Evolutionary conservation across 2,329 filamentous ascomycete genomes (phyloP).

Genomic region (Cordyceps cateniannulata): DNA sequence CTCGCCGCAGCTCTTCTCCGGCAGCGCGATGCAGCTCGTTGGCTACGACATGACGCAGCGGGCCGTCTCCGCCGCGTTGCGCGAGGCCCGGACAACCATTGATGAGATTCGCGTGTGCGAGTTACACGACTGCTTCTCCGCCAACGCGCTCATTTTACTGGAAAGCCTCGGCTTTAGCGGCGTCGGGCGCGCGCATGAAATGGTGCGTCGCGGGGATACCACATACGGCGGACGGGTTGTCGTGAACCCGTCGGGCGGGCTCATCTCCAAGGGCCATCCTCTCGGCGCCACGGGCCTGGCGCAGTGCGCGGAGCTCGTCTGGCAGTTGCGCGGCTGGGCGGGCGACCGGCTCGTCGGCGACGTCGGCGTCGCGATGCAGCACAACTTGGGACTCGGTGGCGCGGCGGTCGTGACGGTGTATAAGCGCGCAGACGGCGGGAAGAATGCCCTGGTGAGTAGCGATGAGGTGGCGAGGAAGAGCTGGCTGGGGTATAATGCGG

Average conservation of each 20-base stretch:
- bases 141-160: conserved; percentile 22
- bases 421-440: conserved; percentile 18
- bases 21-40: conserved; percentile 22
- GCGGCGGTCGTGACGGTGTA: conserved; percentile 22
- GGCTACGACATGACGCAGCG: conserved; percentile 23
- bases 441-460: neutral
- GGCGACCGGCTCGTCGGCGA: conserved; percentile 19
- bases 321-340: conserved; percentile 26
- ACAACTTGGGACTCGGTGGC: conserved; percentile 24
- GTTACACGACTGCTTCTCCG: conserved; percentile 25
- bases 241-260: conserved; percentile 23
- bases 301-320: conserved; percentile 24
- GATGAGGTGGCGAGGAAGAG: neutral
- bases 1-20: conserved; percentile 67
- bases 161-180: conserved; percentile 20
- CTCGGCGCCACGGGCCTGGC: conserved; percentile 25
- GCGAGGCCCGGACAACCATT: conserved; percentile 17
- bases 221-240: conserved; percentile 21
- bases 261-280: conserved; percentile 26
- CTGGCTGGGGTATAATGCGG: conserved; percentile 10
- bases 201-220: conserved; percentile 20
- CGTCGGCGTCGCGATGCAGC: conserved; percentile 19
- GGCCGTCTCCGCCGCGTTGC: conserved; percentile 19
- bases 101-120: conserved; percentile 21
- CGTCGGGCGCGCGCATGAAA: conserved; percentile 19